Evolutionary conservation across 78 protist genomes (phyloP), one percentile per base, ranked within the genome.

Genomic region (Dictyostelium intermedium): DNA sequence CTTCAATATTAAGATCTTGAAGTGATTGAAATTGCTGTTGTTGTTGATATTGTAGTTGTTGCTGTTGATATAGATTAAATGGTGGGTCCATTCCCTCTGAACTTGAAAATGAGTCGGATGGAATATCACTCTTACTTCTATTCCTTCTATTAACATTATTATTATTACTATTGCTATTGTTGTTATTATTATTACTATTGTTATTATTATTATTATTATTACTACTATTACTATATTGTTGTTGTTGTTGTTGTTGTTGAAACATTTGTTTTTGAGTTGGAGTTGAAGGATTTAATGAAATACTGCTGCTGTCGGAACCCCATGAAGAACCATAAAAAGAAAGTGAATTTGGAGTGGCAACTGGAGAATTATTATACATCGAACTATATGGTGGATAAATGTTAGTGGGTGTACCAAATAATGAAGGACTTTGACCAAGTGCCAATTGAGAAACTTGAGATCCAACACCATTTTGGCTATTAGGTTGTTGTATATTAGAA

Each of bases 341-440:
- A 8, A 66, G 41, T 23, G 78, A 34, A 34, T 72, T 72, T 30
- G 79, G 79, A 16, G 79, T 72, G 13, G 79, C 79, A 56, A 50
- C 47, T 61, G 87, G 77, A 0, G 60, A 56, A 20, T 60, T n/a
- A 56, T 86, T 53, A 41, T n/a, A 56, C 25, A 27, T 56, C 63
- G 83, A 69, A 78, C 61, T 63, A 72, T 76, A 87, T 1, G 85
- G 74, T 53, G 94, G 82, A 70, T 50, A 87, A 30, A 78, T 78
- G 18, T 47, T 56, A 16, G 82, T 47, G 16, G 63, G 82, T 32
- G 82, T 50, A 37, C 94, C 94, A 81, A 89, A 89, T 47, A 89
- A 18, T 69, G 94, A 89, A 9, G 94, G 94, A 35, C 87, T 80
- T 81, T 89, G 94, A 16, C 94, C 94, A 3, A 89, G 50, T 25